Base-by-base conservation (phyloP, 23 red algal species). In the Gracilaria gracilis region DNA sequence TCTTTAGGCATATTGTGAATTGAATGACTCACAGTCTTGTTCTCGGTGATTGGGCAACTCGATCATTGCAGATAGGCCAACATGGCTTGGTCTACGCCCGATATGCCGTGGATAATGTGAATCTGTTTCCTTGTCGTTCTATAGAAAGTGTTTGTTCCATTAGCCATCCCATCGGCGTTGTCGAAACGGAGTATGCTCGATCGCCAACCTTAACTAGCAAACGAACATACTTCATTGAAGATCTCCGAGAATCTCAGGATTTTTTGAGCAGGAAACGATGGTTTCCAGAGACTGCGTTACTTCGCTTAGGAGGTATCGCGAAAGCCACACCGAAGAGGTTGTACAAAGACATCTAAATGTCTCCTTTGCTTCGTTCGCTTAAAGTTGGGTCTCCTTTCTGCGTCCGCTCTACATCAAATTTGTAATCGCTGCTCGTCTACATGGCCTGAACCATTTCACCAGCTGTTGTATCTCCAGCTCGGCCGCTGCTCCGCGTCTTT, bases 171-270 rank as follows among this genome's bases (percentile, higher is more conserved):
- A 51, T 76, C 8, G 46, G 5, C 9, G 36, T 76, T 39, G n/a
- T 76, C 8, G n/a, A 76, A 44, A 48, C 38, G 7, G 36, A 8
- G 9, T 44, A 76, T 39, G 48, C 71, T 24, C 9, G 46, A 11
- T 8, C 5, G 25, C 8, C 5, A 15, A 38, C 20, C 8, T 7
- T 9, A 32, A 23, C 8, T 38, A n/a, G 29, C n/a, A 35, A 33
- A 15, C 36, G 71, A 8, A 76, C 71, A 48, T 76, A 76, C 71
- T 76, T 76, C 46, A 32, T 76, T 6, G 71, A 76, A 8, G 71
- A 76, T 8, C 35, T 39, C 16, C 36, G 36, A 24, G 71, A 34
- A 23, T 9, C 36, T 9, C 19, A 76, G 9, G 71, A 32, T 39
- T 9, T 76, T 5, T 9, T 76, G 71, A 76, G 16, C 21, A 20